Base-by-base conservation (phyloP, 1,139 yeast genomes). In the Hanseniaspora uvarum region DNA sequence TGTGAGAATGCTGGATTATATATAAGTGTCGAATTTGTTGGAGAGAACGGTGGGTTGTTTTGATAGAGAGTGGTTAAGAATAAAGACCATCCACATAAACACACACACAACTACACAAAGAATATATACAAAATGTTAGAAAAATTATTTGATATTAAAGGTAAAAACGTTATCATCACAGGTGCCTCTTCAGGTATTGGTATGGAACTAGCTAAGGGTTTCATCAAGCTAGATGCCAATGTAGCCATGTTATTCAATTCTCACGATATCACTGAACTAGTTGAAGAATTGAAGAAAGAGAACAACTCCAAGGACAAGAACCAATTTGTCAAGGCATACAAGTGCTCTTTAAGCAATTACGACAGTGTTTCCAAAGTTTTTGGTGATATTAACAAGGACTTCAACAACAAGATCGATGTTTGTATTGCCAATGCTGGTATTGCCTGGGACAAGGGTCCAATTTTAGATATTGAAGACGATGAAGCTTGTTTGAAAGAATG, bases 341-440 rank as follows among this genome's bases (percentile, higher is more conserved):
- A 81, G 68, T 83, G 86, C 63, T 78, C 81, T 51, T 75, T 87
- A 53, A 74, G 83, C 26, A 78, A 79, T 59, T 69, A 79, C 38
- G 76, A 75, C 16, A 74, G 74, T 8, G 94, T 86, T 34, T 79
- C 78, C 61, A 62, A 64, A 28, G 78, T 80, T 7, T 74, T 86
- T 55, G 66, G 67, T 37, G 77, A 78, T 63, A 83, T 82, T 58
- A 80, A 75, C 61, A 62, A 72, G 60, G 95, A 86, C 64, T 87
- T 88, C 66, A 14, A 14, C 26, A 50, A 50, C 14, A 79, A 80
- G 57, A 81, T 87, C 61, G 96, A 87, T 65, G 75, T 84, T 31
- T 83, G 86, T 65, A 94, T 87, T 30, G 94, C 95, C 63, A 87
- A 87, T 67, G 96, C 96, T 24, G 96, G 96, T 58, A 79, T 86